Conservation (phyloP, 176 grass and related monocot species). For the Carex littledalei region DNA sequence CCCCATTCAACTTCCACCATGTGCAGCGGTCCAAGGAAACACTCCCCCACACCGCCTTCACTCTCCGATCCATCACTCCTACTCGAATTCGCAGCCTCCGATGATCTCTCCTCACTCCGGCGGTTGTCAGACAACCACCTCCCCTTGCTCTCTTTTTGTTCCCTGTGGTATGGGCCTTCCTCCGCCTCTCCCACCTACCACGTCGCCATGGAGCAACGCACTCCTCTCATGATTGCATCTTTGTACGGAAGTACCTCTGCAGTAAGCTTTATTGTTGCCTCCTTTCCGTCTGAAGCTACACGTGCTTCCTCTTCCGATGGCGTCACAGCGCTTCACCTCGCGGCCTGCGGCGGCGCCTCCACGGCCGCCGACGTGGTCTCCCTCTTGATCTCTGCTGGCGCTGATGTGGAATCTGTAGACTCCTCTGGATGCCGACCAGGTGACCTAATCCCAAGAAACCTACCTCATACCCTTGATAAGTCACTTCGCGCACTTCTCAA, state of each 20-base stretch:
- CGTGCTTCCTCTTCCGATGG: conserved; percentile 53
- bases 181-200: neutral
- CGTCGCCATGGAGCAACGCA: conserved; percentile 43
- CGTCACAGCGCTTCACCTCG: conserved; percentile 61
- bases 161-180: conserved; percentile 57
- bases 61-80: conserved; percentile 25
- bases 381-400: conserved; percentile 53
- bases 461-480: neutral
- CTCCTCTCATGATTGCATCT: conserved; percentile 80
- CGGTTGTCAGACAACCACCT: conserved; percentile 48
- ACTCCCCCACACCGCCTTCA: conserved; percentile 23
- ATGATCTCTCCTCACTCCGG: conserved; percentile 51
- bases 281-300: conserved; percentile 28
- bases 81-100: conserved; percentile 65
- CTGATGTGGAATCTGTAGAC: conserved; percentile 41
- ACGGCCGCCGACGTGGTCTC: conserved; percentile 30
- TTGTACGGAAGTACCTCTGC: conserved; percentile 57
- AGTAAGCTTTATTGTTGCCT: conserved; percentile 37
- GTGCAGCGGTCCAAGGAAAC: conserved; percentile 64
- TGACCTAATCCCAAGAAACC: conserved; percentile 51
- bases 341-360: conserved; percentile 38
- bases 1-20: conserved; percentile 23
- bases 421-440: conserved; percentile 37
- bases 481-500: conserved; percentile 39
- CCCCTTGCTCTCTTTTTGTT: neutral